Base-by-base conservation (phyloP, 345 rosid species). In the Anacardium occidentale region DNA sequence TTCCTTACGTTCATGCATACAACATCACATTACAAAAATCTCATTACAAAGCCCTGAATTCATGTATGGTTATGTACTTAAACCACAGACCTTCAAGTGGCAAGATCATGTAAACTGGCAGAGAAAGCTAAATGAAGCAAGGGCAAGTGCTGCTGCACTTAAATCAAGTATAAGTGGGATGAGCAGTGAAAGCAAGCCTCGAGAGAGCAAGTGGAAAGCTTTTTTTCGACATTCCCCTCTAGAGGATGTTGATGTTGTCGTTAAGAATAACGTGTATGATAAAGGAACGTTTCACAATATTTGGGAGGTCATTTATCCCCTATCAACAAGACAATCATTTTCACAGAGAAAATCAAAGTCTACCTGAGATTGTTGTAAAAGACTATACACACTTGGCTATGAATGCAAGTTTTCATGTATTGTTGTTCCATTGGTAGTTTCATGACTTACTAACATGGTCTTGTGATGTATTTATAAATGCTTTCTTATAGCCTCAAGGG, bases 11-110 rank as follows among this genome's bases (percentile, higher is more conserved):
- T 47, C 9, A 47, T 1, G 21, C 25, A 10, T 24, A 4, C 21
- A 65, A 8, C 42, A 14, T 65, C 18, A 5, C 68, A 47, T 22
- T 5, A 21, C 52, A 61, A 26, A 1, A 5, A 47, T 10, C 44
- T 48, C 57, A n/a, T 70, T 57, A 56, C 44, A 11, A 22, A 48
- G 55, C 47, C 42, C 18, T 57, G 75, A 54, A 20, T 29, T 58
- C 32, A 59, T 20, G 21, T n/a, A 62, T 7, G n/a, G 17, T 20
- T 64, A 62, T 58, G 25, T 32, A 69, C 50, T 48, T 72, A 67
- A 73, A 75, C 22, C 62, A 55, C 85, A 94, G 97, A 89, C 91
- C 20, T 88, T 92, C 82, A 94, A 92, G 83, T 94, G 97, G 98
- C 85, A 93, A 82, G 98, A 94, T 64, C 88, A 90, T 79, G 17